Conservation (phyloP, 2,329 filamentous ascomycete species). For the Pseudonectria buxi region DNA sequence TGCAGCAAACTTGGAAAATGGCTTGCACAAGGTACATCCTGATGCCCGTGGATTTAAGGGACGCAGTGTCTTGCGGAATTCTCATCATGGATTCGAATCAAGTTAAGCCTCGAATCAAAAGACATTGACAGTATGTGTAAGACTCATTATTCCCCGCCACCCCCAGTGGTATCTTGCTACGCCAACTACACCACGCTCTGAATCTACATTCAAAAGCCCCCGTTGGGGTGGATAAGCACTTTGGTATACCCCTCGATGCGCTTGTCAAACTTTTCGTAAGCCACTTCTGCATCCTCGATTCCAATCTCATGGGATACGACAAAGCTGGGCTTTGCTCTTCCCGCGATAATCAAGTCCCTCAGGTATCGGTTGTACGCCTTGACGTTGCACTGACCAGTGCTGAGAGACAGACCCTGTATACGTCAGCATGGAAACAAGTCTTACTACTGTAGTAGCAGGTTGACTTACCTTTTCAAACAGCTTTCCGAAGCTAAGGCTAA, state of each 20-base stretch:
- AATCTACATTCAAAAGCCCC: slow-evolving; percentile 30
- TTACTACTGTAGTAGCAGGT: too few relatives aligned
- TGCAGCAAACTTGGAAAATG: too few relatives aligned
- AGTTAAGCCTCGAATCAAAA: too few relatives aligned
- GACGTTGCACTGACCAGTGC: slow-evolving; percentile 61
- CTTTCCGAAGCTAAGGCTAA: slow-evolving; percentile 59
- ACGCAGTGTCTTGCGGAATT: too few relatives aligned
- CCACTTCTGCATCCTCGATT: slow-evolving; percentile 53
- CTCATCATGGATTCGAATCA: too few relatives aligned
- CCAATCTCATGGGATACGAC: slow-evolving; percentile 59
- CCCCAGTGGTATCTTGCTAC: too few relatives aligned
- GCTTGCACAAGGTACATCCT: too few relatives aligned
- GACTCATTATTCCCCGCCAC: too few relatives aligned
- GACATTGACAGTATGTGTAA: too few relatives aligned
- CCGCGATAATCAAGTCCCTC: slow-evolving; percentile 57
- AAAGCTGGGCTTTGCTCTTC: slow-evolving; percentile 59
- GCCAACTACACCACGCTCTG: too few relatives aligned
- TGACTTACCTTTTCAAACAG: slow-evolving; percentile 55
- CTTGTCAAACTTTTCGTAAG: slow-evolving; percentile 62
- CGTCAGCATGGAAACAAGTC: too few relatives aligned
- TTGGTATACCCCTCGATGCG: slow-evolving; percentile 62
- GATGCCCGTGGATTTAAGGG: too few relatives aligned
- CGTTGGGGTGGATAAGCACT: slow-evolving; percentile 61
- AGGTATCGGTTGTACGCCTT: slow-evolving; percentile 62
- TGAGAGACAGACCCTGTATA: slow-evolving; percentile 47